Conservation (phyloP, 2,329 filamentous ascomycete genomes). For the Gaeumannomyces tritici region DNA sequence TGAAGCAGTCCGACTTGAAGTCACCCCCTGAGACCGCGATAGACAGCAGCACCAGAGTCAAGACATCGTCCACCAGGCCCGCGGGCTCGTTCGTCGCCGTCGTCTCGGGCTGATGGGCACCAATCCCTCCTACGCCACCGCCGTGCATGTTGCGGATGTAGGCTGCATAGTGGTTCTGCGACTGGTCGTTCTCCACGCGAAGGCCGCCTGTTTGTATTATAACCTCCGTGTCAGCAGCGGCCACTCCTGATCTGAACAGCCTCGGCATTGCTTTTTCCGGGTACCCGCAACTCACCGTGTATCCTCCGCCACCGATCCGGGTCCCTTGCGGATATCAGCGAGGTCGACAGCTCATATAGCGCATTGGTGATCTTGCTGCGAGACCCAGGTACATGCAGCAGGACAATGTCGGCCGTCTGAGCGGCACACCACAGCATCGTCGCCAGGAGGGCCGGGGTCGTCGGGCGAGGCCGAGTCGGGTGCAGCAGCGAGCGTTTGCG, state of each 20-base stretch:
- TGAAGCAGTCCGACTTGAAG: constrained; percentile 36
- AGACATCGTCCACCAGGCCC: constrained; percentile 28
- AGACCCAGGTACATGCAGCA: constrained; percentile 29
- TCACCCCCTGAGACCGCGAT: constrained; percentile 36
- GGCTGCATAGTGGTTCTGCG: constrained; percentile 12
- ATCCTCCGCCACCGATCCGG: constrained; percentile 26
- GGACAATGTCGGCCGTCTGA: constrained; percentile 34
- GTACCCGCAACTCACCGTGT: constrained; percentile 17
- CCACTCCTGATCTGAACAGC: background rate
- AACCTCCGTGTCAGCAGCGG: background rate
- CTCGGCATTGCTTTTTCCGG: no score
- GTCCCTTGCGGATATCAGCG: constrained; percentile 23
- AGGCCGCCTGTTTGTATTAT: constrained; percentile 19
- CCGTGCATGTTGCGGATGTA: constrained; percentile 1
- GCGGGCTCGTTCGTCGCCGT: constrained; percentile 24
- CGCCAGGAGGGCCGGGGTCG: constrained; percentile 32
- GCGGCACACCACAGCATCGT: constrained; percentile 38
- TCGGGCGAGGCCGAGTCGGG: constrained; percentile 26
- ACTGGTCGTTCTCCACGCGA: constrained; percentile 20
- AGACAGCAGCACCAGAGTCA: constrained; percentile 33
- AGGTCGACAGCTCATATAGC: constrained; percentile 24
- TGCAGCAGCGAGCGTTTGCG: constrained; percentile 32
- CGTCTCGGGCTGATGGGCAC: constrained; percentile 12
- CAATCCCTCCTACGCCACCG: constrained; percentile 9
- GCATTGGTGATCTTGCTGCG: constrained; percentile 27